Evolutionary conservation across 78 protist species (phyloP), one percentile per base, ranked within the genome.

Genomic region (Dictyostelium discoideum): DNA sequence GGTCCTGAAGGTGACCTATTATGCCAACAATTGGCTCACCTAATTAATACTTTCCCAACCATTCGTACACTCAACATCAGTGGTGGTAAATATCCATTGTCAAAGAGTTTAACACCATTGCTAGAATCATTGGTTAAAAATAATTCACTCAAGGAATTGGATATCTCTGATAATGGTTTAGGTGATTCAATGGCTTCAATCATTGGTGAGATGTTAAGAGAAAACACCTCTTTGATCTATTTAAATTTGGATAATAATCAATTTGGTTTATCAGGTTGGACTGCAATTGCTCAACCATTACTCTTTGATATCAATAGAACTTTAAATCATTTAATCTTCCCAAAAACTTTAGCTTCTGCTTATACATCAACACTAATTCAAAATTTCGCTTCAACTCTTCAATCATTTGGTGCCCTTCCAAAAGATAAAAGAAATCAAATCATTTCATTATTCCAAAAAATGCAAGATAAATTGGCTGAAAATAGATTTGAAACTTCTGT

Each of bases 1-100:
- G 95, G 95, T 37, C 87, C 88, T 5, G 95, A 90, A 40, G 95
- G 95, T 54, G 95, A 90, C 40, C 95, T 82, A n/a, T 63, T 90
- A 39, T 80, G 89, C 10, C 4, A 29, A 0, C 85, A 81, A 69
- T 44, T 90, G 60, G 95, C 95, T 1, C 13, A 83, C 13, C 40
- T 90, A 1, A 82, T 90, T 11, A 82, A 54, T 18, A 67, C 50
- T 40, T 90, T 90, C 88, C 88, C 95, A 32, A 72, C 95, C 10
- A 77, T 90, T 37, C 81, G 95, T 50, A 90, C 95, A 4, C 18
- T 90, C n/a, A 90, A 90, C 39, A 20, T 90, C 22, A 18, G 29
- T 39, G 95, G 95, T 82, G 95, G 95, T 65, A 54, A 65, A 44
- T 82, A 90, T 72, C 95, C 95, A 72, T 63, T 90, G 16, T 87